Evolutionary conservation across 768 basidiomycete species (phyloP).

Genomic region (Mycena haematopus): DNA sequence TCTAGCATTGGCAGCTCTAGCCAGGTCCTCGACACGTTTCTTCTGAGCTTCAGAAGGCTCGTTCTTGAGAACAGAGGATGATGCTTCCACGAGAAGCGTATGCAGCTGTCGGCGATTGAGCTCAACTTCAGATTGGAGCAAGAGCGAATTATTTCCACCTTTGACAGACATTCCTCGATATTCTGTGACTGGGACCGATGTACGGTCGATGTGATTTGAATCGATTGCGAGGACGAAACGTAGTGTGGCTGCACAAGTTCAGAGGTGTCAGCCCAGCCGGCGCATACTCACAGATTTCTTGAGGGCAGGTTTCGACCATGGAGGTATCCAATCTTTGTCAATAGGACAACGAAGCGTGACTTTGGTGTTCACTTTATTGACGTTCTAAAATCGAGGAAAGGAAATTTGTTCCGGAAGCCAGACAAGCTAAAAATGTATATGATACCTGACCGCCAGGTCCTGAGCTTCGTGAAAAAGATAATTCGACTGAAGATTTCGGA

Average conservation of each 20-base stretch:
- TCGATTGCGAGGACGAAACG: slow-evolving; percentile 68
- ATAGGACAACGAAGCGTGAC: slow-evolving; percentile 67
- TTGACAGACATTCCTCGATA: slow-evolving; percentile 71
- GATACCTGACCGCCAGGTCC: slow-evolving; percentile 85
- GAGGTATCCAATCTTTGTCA: slow-evolving; percentile 69
- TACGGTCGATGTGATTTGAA: slow-evolving; percentile 71
- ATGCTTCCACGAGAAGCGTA: slow-evolving; percentile 52
- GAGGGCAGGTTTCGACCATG: slow-evolving; percentile 62
- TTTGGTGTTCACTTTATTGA: slow-evolving; percentile 91
- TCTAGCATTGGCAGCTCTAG: slow-evolving; percentile 53
- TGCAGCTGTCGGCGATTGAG: slow-evolving; percentile 52
- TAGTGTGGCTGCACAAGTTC: slow-evolving; percentile 58
- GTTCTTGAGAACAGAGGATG: slow-evolving; percentile 54
- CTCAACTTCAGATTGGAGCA: not conserved
- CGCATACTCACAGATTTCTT: slow-evolving; percentile 53
- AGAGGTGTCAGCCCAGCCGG: not conserved
- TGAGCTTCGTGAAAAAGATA: slow-evolving; percentile 79
- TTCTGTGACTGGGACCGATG: slow-evolving; percentile 83
- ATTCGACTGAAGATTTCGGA: slow-evolving; percentile 59
- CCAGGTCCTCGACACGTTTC: slow-evolving; percentile 55
- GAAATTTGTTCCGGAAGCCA: not conserved
- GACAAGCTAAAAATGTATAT: not conserved
- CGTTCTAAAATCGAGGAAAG: slow-evolving; percentile 57
- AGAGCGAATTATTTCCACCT: slow-evolving; percentile 49
- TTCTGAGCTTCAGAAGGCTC: slow-evolving; percentile 63